A percentile compares a stretch with the other conserved stretches of the same genome.
phyloP scores from a whole-genome alignment of 306 rosid genomes.

The Malus sieversii region DNA sequence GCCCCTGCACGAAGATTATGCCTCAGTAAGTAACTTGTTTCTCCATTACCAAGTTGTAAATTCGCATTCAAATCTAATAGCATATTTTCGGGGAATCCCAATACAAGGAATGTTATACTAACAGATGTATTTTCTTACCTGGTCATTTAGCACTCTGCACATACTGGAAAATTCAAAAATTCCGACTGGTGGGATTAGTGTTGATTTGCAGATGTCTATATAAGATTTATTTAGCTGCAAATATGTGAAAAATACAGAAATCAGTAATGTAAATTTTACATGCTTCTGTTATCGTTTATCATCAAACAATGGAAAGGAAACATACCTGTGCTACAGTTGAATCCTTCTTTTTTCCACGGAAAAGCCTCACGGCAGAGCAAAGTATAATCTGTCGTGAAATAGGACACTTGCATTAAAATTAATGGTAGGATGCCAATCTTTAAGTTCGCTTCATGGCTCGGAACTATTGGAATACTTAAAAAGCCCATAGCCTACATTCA shows the following conservation, averaged over 20 bases:
- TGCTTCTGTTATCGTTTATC: not conserved
- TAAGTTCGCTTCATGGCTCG: not conserved
- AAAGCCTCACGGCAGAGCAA: slow-evolving; percentile 70
- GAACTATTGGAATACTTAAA: not conserved
- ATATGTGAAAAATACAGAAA: not conserved
- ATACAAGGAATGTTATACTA: not conserved
- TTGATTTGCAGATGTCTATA: slow-evolving; percentile 51
- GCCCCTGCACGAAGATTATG: slow-evolving; percentile 50
- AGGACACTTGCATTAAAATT: not conserved
- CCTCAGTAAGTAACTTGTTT: not conserved
- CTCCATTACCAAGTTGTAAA: not conserved
- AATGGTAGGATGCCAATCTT: not conserved
- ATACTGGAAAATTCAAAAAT: slow-evolving; percentile 64
- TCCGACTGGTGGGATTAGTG: slow-evolving; percentile 60
- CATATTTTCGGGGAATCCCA: not conserved
- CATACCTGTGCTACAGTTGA: slow-evolving; percentile 65
- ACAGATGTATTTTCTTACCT: slow-evolving; percentile 33
- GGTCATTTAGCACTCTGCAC: slow-evolving; percentile 78
- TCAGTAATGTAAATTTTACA: not conserved
- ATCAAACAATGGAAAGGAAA: slow-evolving; percentile 5
- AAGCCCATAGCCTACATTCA: not conserved
- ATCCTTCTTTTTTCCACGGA: slow-evolving; percentile 72
- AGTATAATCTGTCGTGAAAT: slow-evolving; percentile 51
- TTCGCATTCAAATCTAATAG: not conserved
- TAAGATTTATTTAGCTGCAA: slow-evolving; percentile 80